Conservation (phyloP, 2,329 filamentous ascomycete species). For the Claviceps maximensis region DNA sequence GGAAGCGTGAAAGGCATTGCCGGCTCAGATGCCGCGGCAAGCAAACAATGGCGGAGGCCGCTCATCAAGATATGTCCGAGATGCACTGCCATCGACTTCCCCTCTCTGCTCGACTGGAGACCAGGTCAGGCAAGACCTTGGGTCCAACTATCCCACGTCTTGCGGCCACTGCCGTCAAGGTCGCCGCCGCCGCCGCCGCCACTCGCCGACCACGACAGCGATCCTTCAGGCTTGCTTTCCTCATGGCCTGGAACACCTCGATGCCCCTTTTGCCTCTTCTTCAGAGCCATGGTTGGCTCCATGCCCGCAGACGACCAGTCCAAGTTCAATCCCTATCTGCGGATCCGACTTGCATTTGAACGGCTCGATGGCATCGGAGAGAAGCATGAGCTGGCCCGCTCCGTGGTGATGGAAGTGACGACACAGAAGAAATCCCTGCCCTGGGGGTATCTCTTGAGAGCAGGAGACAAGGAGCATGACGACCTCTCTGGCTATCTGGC, state of each 20-base stretch:
- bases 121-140: constrained; percentile 22
- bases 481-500: constrained; percentile 6
- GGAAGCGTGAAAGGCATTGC: constrained; percentile 6
- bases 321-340: constrained; percentile 20
- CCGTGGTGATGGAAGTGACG: constrained; percentile 23
- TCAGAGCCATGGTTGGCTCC: constrained; percentile 21
- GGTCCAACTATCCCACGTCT: constrained; percentile 21
- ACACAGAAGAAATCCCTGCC: constrained; percentile 23
- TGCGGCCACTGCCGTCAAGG: not conserved
- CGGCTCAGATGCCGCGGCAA: not conserved
- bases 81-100: constrained; percentile 24
- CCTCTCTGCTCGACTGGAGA: constrained; percentile 22
- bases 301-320: constrained; percentile 17
- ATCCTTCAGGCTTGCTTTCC: not conserved
- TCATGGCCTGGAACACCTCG: not conserved
- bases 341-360: constrained; percentile 26
- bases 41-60: not conserved
- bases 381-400: constrained; percentile 22
- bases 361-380: constrained; percentile 20
- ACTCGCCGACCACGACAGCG: not conserved
- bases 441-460: constrained; percentile 23
- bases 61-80: constrained; percentile 16
- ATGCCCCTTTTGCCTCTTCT: constrained; percentile 27
- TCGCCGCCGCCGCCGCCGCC: constrained; percentile 13
- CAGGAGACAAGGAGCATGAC: constrained; percentile 14